phyloP scores from a whole-genome alignment of 768 basidiomycete species.

The Podaxis pistillaris region DNA sequence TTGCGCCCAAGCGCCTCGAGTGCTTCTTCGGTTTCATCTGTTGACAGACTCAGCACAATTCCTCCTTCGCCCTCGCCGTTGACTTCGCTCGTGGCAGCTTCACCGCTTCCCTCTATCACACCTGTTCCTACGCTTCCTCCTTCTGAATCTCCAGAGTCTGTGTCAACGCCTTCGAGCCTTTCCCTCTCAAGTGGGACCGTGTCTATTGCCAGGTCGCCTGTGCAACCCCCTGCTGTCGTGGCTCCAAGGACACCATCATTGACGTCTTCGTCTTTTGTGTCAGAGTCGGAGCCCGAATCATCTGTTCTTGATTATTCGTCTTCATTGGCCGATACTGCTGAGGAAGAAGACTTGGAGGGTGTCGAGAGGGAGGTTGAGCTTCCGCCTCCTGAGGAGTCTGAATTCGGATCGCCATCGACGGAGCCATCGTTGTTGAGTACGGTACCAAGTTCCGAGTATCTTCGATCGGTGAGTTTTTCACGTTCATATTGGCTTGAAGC shows the following conservation, averaged over 20 bases:
- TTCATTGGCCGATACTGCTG: conserved; percentile 28
- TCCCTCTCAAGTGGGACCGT: conserved; percentile 21
- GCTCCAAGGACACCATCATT: conserved; percentile 33
- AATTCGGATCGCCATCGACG: conserved; percentile 38
- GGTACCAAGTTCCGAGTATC: conserved; percentile 20
- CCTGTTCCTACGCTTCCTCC: conserved; percentile 35
- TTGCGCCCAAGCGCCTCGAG: conserved; percentile 63
- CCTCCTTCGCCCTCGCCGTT: conserved; percentile 31
- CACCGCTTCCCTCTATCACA: conserved; percentile 36
- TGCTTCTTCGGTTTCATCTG: conserved; percentile 41
- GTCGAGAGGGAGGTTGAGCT: conserved; percentile 13
- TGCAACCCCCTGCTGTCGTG: neutral
- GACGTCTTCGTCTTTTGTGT: conserved; percentile 35
- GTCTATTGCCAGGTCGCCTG: conserved; percentile 14
- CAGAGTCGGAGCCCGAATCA: conserved; percentile 37
- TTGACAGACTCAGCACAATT: conserved; percentile 43
- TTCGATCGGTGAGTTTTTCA: conserved; percentile 33
- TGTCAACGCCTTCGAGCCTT: conserved; percentile 32
- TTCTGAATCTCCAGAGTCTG: conserved; percentile 29
- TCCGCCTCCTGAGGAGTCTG: conserved; percentile 15
- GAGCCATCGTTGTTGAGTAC: conserved; percentile 59
- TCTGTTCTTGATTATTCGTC: conserved; percentile 27
- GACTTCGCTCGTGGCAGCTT: conserved; percentile 16
- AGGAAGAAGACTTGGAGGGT: conserved; percentile 18
- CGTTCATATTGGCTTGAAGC: conserved; percentile 1